phyloP scores from a whole-genome alignment of 805 yeast species.

The Cyberlindnera petersonii region DNA sequence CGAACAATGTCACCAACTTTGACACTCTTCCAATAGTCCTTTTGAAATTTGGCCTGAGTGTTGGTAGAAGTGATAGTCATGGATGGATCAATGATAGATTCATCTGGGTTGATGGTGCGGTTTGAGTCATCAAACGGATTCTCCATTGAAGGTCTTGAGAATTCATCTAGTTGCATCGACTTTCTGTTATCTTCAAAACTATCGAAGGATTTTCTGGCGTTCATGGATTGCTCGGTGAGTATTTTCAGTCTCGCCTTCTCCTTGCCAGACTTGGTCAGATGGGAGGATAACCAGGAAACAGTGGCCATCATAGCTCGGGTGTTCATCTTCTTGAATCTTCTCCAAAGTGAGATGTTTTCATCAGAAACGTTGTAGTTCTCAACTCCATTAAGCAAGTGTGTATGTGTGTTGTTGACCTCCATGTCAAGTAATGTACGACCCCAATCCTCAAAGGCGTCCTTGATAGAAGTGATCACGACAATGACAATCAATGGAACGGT shows the following conservation, averaged over 20 bases:
- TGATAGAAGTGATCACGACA: conserved; percentile 68
- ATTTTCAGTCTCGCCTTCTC: conserved; percentile 30
- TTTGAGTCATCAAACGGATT: conserved; percentile 27
- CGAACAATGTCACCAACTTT: conserved; percentile 72
- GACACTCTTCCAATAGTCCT: conserved; percentile 64
- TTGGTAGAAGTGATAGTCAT: conserved; percentile 51
- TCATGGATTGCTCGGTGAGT: conserved; percentile 24
- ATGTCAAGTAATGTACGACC: conserved; percentile 66
- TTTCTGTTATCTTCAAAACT: conserved; percentile 30
- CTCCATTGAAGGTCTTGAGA: conserved; percentile 19
- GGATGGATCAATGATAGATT: conserved; percentile 52
- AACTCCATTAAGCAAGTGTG: conserved; percentile 56
- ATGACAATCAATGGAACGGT: conserved; percentile 80
- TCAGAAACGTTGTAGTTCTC: conserved; percentile 58
- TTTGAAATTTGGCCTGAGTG: conserved; percentile 38
- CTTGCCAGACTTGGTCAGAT: conserved; percentile 34
- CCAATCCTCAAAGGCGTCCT: conserved; percentile 79
- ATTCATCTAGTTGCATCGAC: conserved; percentile 30
- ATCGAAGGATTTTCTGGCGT: conserved; percentile 38
- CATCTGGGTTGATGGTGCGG: conserved; percentile 36
- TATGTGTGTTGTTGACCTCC: conserved; percentile 69
- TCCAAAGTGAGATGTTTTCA: conserved; percentile 64
- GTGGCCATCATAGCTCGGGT: conserved; percentile 25
- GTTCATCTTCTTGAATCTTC: conserved; percentile 58
- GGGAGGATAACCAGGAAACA: conserved; percentile 11